A percentile compares a stretch with the other conserved stretches of the same genome.
These are phyloP conservation scores for Liquidambar formosana DNA, from an alignment of 164 flowering plant genomes.

Conservation along the genomic window DNA sequence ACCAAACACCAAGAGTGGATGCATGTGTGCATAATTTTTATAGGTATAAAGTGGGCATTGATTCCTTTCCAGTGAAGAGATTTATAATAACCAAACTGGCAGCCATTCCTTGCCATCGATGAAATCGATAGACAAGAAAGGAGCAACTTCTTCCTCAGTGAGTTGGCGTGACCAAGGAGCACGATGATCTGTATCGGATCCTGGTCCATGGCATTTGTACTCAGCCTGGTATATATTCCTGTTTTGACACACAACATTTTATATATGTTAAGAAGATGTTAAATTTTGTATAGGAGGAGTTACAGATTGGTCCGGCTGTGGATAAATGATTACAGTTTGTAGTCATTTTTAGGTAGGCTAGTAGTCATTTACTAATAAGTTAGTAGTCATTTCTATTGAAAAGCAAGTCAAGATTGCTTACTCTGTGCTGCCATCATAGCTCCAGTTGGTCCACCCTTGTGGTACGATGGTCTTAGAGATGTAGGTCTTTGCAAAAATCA, in stretches of 20 bases:
- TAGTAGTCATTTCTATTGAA: too few species aligned
- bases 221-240: slow-evolving; percentile 70
- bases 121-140: slow-evolving; percentile 54
- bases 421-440: slow-evolving; percentile 59
- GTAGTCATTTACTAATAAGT: too few species aligned
- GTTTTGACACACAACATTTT: slow-evolving; percentile 7
- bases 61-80: background rate
- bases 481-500: slow-evolving; percentile 67
- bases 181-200: slow-evolving; percentile 35
- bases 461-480: slow-evolving; percentile 72
- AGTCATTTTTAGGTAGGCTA: too few species aligned
- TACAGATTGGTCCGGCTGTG: too few species aligned
- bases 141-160: slow-evolving; percentile 50
- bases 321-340: too few species aligned
- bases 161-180: slow-evolving; percentile 63
- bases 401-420: slow-evolving; percentile 25
- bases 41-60: too few species aligned
- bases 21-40: too few species aligned
- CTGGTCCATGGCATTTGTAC: slow-evolving; percentile 75
- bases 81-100: slow-evolving; percentile 46
- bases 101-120: slow-evolving; percentile 80
- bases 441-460: slow-evolving; percentile 86
- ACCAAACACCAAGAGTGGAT: too few species aligned
- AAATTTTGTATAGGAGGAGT: background rate
- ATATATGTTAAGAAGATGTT: background rate